phyloP scores from a whole-genome alignment of 805 yeast genomes.

The Candida maris region DNA sequence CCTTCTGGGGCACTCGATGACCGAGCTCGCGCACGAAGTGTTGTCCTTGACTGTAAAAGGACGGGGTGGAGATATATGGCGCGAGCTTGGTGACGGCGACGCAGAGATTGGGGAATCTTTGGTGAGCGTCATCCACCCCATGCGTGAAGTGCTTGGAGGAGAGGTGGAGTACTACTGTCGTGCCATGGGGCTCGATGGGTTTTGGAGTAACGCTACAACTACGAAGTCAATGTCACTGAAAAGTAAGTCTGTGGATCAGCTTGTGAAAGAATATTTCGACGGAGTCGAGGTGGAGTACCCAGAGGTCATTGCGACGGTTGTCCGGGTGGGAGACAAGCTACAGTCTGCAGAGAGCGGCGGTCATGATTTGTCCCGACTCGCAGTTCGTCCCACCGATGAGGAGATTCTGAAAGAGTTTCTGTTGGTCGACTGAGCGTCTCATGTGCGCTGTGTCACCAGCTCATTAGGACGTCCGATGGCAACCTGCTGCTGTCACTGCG shows the following conservation, averaged over 20 bases:
- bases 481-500: no score
- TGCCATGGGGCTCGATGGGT: conserved; percentile 37
- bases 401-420: no score
- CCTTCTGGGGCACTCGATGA: conserved; percentile 75
- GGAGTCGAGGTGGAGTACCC: conserved; percentile 76
- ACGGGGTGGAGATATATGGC: conserved; percentile 67
- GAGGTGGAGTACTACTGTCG: conserved; percentile 60
- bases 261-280: conserved; percentile 68
- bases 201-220: conserved; percentile 21
- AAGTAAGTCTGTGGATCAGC: conserved; percentile 77
- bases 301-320: conserved; percentile 88
- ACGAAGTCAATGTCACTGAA: conserved; percentile 44
- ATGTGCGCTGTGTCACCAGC: no score
- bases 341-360: no score
- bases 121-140: conserved; percentile 58
- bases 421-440: no score
- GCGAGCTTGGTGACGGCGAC: conserved; percentile 44
- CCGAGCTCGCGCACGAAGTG: conserved; percentile 76
- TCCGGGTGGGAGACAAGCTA: conserved; percentile 80
- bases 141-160: conserved; percentile 67
- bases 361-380: no score
- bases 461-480: no score
- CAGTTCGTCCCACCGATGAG: no score
- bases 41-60: conserved; percentile 81
- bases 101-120: conserved; percentile 28